Conservation (phyloP, 192 early-diverging fungal genomes). For the Dissophora globulifera region DNA sequence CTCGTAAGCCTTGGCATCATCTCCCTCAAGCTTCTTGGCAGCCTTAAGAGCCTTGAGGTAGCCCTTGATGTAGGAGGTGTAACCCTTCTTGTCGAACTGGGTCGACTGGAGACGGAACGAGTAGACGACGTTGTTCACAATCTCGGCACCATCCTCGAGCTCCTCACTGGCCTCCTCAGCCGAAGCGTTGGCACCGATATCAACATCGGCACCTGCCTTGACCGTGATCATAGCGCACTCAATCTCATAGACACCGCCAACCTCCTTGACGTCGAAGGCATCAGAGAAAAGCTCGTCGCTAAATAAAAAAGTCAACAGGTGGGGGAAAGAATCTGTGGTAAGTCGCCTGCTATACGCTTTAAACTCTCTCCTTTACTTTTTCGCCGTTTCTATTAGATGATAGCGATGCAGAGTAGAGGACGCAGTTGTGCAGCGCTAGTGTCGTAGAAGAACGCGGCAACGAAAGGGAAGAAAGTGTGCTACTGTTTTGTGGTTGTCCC, state of each 20-base stretch:
- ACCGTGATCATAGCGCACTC: constrained; percentile 75
- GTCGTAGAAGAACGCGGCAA: no score
- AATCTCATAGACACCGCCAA: constrained; percentile 79
- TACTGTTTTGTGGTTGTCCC: no score
- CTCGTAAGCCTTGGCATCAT: constrained; percentile 70
- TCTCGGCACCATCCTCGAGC: constrained; percentile 67
- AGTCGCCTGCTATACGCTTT: no score
- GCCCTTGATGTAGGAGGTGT: constrained; percentile 91
- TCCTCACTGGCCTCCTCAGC: constrained; percentile 81
- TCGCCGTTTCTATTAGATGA: no score
- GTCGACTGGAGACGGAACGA: constrained; percentile 79
- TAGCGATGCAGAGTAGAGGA: no score
- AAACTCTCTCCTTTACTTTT: no score
- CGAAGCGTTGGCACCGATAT: constrained; percentile 94
- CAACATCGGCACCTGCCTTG: constrained; percentile 74
- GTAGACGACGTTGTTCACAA: constrained; percentile 90
- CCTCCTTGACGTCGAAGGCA: constrained; percentile 76
- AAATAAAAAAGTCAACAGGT: constrained; percentile 1
- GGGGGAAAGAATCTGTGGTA: not conserved
- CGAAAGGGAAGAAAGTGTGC: no score
- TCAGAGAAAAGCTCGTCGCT: constrained; percentile 94
- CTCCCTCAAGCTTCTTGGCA: constrained; percentile 56
- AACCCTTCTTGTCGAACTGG: constrained; percentile 92
- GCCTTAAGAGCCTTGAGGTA: constrained; percentile 89
- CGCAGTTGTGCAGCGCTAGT: no score